phyloP scores from a whole-genome alignment of 306 rosid species.

The Sicyos edulis region DNA sequence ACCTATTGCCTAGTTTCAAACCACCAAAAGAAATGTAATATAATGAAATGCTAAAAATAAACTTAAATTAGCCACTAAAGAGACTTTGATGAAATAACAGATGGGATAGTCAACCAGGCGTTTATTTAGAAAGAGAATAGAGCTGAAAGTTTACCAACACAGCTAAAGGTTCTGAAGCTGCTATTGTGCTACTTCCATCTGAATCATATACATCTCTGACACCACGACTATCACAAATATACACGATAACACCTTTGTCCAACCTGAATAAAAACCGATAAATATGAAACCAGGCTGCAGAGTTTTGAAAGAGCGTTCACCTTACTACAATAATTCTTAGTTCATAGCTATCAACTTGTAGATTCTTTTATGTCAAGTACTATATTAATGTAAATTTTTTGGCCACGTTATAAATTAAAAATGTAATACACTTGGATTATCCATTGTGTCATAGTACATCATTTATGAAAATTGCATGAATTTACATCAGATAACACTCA shows the following conservation, averaged over 20 bases:
- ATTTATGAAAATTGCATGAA: not conserved
- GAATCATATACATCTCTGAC: slow-evolving; percentile 93
- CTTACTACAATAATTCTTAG: not conserved
- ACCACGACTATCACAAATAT: slow-evolving; percentile 82
- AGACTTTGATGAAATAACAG: not conserved
- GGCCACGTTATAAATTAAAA: not conserved
- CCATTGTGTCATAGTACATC: slow-evolving; percentile 15
- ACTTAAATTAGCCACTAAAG: not conserved
- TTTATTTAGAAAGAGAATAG: not conserved
- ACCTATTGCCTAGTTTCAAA: not conserved
- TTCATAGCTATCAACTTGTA: not conserved
- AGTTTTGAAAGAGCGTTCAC: not conserved
- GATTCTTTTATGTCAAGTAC: not conserved
- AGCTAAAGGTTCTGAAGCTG: slow-evolving; percentile 79
- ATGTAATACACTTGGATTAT: not conserved
- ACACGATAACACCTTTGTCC: slow-evolving; percentile 96
- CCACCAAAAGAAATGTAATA: not conserved
- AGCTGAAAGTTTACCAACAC: slow-evolving; percentile 53
- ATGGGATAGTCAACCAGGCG: not conserved
- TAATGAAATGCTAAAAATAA: slow-evolving; percentile 1
- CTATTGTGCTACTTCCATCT: slow-evolving; percentile 80
- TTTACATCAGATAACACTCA: not conserved
- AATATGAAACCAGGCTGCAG: not conserved
- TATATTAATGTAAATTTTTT: not conserved
- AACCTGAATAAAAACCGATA: slow-evolving; percentile 56